Evolutionary conservation across 148 eudicot genomes (phyloP).

Genomic region (Camellia granthamiana): DNA sequence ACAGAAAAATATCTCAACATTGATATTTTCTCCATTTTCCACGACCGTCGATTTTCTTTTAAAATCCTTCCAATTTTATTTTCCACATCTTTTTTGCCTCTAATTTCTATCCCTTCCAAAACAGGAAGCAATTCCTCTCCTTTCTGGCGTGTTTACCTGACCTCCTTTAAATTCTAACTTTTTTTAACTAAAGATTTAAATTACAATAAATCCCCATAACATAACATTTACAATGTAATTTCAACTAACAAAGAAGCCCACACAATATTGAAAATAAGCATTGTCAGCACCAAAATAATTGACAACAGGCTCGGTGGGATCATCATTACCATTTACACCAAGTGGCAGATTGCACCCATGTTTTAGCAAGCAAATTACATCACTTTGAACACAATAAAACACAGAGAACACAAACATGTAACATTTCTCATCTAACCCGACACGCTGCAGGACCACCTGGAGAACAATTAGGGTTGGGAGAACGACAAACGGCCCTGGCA

Average conservation of each 20-base stretch:
- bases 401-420: slow-evolving; percentile 14
- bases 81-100: too few relatives aligned
- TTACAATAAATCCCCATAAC: too few relatives aligned
- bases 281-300: background rate
- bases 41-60: too few relatives aligned
- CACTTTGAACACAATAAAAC: slow-evolving; percentile 8
- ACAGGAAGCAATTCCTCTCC: too few relatives aligned
- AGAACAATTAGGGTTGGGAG: slow-evolving; percentile 72
- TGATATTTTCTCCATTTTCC: too few relatives aligned
- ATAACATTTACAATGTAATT: background rate
- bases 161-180: too few relatives aligned
- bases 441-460: slow-evolving; percentile 80
- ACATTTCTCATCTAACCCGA: slow-evolving; percentile 67
- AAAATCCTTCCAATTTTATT: too few relatives aligned
- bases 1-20: too few relatives aligned
- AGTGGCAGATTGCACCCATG: slow-evolving; percentile 14
- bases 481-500: slow-evolving; percentile 52
- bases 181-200: too few relatives aligned
- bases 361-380: slow-evolving; percentile 6
- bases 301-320: background rate
- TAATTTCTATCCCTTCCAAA: too few relatives aligned
- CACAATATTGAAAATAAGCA: background rate
- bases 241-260: background rate
- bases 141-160: too few relatives aligned
- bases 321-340: slow-evolving; percentile 15